Percentiles rank a stretch among this genome's conserved stretches.
phyloP scores from a whole-genome alignment of 805 yeast species.

The Barnettozyma botsteinii region DNA sequence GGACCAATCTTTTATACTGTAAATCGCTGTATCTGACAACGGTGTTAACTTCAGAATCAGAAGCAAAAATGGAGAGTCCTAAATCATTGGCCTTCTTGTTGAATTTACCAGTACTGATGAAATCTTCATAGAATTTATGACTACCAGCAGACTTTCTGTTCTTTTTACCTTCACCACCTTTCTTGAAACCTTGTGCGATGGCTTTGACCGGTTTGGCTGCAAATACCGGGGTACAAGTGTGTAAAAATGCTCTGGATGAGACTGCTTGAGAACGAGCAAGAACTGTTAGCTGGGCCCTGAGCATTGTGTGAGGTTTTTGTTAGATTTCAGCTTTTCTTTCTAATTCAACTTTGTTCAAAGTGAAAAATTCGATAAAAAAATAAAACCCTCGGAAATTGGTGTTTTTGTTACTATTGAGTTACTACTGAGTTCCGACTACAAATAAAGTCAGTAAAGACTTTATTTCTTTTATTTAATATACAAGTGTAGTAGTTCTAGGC shows the following conservation, averaged over 20 bases:
- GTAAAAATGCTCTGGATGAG: constrained; percentile 9
- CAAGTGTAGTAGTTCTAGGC: background rate
- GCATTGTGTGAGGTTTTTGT: background rate
- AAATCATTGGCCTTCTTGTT: constrained; percentile 23
- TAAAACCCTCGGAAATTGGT: constrained; percentile 3
- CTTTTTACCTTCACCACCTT: constrained; percentile 12
- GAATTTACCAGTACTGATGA: constrained; percentile 27
- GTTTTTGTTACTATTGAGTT: too few relatives aligned
- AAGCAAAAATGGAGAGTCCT: constrained; percentile 20
- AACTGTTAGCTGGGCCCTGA: constrained; percentile 1
- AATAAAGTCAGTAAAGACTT: background rate
- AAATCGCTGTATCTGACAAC: constrained; percentile 35
- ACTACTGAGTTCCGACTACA: too few relatives aligned
- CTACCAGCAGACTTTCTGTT: constrained; percentile 23
- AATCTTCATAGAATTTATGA: constrained; percentile 30
- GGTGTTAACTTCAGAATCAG: constrained; percentile 18
- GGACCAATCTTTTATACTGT: constrained; percentile 38
- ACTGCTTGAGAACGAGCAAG: background rate
- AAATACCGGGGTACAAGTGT: constrained; percentile 1
- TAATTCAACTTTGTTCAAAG: too few relatives aligned
- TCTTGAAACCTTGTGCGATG: constrained; percentile 14
- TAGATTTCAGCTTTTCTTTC: too few relatives aligned
- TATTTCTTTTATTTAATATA: background rate
- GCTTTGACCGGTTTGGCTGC: constrained; percentile 14
- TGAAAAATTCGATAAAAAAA: background rate